Evolutionary conservation across 495 filamentous ascomycete species (phyloP), one percentile per base, ranked within the genome.

Genomic region (Rhypophila decipiens): DNA sequence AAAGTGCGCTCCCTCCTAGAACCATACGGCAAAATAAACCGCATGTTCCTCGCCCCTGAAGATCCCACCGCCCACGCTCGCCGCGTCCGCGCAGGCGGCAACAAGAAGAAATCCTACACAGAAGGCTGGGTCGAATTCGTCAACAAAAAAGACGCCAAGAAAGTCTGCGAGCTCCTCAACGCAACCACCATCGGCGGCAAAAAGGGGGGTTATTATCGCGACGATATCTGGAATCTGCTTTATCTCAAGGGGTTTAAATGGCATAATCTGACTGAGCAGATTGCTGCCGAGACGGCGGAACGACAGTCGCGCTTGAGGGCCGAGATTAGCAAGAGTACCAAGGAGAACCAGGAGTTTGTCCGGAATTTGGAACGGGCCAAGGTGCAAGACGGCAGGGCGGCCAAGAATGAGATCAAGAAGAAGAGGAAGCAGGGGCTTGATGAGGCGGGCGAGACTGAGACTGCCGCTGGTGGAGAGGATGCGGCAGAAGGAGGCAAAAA

Each of bases 91-190:
- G 74, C 70, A 33, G 85, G 86, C n/a, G 85, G 86, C 20, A 96
- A 95, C 65, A 93, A 91, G 65, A 90, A 95, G 59, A 80, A 85
- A 48, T 79, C 74, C 13, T 98, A 85, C 65, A 83, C 81, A 5
- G 94, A 97, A 60, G 93, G 93, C 2, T 98, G 93, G 93, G 81
- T 97, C 15, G 93, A 98, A 58, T 96, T 95, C 56, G 64, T 77
- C 19, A 50, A 50, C 23, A 65, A 64, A 44, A 61, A 59, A 42
- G 83, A 87, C 33, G 94, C 93, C 3, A 94, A 94, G 59, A 65
- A 82, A 9, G 86, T 78, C 5, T 89, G 85, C n/a, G 90, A 95
- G 58, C 77, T 86, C 2, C 65, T 97, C 27, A 97, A 97, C 64
- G 83, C 86, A 22, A 73, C 75, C 22, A 89, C 76, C 20, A 82